These are phyloP conservation scores for Ceratorhiza oryzae-sativae DNA, from an alignment of 1,284 basidiomycete genomes.

Conservation along the genomic window DNA sequence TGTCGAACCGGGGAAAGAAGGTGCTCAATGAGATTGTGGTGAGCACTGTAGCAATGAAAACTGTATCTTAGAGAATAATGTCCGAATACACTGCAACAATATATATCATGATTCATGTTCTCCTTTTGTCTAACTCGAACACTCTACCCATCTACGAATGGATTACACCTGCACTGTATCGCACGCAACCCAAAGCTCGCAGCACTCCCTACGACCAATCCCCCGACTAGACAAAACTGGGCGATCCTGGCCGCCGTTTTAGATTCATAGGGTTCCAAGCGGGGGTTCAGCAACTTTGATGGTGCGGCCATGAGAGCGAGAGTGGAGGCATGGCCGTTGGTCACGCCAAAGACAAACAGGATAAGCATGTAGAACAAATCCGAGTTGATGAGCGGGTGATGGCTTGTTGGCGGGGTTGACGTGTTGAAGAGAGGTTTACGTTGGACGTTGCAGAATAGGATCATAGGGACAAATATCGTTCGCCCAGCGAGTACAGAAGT, in stretches of 20 bases:
- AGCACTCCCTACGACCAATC: conserved; percentile 75
- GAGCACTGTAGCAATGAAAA: conserved; percentile 83
- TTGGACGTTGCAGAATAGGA: conserved; percentile 80
- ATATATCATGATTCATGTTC: no score
- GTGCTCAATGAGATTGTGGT: conserved; percentile 71
- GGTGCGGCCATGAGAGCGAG: conserved; percentile 75
- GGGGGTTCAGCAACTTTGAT: conserved; percentile 73
- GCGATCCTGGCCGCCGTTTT: conserved; percentile 83
- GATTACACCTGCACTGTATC: conserved; percentile 72
- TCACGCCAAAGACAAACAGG: conserved; percentile 73
- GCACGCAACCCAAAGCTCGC: conserved; percentile 79
- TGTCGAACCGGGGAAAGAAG: conserved; percentile 52
- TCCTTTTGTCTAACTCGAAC: no score
- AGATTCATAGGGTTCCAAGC: conserved; percentile 69
- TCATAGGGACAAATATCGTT: conserved; percentile 80
- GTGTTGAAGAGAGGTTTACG: conserved; percentile 17
- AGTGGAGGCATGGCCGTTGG: conserved; percentile 78
- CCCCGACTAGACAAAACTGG: conserved; percentile 78
- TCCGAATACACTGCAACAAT: no score
- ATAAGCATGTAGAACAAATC: conserved; percentile 78
- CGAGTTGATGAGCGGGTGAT: conserved; percentile 67
- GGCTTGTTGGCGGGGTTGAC: conserved; percentile 28
- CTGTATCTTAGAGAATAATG: no score
- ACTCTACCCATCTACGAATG: conserved; percentile 55
- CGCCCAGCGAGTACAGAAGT: conserved; percentile 69